Evolutionary conservation across 306 rosid species (phyloP).

Genomic region (Vicia sativa): DNA sequence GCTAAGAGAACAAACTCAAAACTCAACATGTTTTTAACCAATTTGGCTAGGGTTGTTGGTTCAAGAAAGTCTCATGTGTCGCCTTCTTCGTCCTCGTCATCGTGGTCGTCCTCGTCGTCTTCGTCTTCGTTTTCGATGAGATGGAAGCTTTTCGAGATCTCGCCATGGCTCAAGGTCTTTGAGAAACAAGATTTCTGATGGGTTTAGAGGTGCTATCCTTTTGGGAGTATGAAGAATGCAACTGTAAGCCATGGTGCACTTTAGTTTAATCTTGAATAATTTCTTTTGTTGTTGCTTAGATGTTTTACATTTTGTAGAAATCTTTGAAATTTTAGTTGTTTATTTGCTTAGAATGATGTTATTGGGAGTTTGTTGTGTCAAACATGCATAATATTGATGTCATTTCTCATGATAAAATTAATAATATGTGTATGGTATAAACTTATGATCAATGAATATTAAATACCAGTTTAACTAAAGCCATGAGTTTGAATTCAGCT

Average conservation of each 20-base stretch:
- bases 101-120: neutral
- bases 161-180: neutral
- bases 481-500: no score
- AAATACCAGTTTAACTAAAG: no score
- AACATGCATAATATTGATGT: neutral
- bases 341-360: neutral
- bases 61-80: constrained; percentile 39
- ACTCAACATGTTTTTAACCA: constrained; percentile 14
- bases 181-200: constrained; percentile 3
- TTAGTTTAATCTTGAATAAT: neutral
- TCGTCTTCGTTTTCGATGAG: constrained; percentile 20
- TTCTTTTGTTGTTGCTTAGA: constrained; percentile 5
- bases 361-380: neutral
- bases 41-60: constrained; percentile 27
- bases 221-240: constrained; percentile 39
- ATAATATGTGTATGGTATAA: neutral
- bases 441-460: neutral
- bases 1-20: constrained; percentile 25
- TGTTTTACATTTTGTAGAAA: constrained; percentile 29
- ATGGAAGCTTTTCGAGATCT: constrained; percentile 19
- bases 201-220: constrained; percentile 40
- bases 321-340: neutral
- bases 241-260: constrained; percentile 35
- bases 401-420: constrained; percentile 1
- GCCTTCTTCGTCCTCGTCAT: constrained; percentile 27